Evolutionary conservation across 2,329 filamentous ascomycete species (phyloP).

Genomic region (Fusarium vanettenii): DNA sequence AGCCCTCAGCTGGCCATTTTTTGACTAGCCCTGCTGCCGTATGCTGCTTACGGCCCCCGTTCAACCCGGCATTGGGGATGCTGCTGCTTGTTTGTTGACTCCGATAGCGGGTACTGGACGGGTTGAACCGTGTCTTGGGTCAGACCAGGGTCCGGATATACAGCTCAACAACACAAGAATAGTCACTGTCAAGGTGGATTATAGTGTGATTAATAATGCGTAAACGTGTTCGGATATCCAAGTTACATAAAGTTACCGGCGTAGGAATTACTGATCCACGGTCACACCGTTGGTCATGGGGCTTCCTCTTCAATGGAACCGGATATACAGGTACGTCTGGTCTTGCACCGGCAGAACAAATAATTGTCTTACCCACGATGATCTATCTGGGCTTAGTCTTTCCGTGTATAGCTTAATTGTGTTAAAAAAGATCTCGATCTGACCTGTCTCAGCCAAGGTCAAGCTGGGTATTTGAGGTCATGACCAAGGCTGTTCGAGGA

Average conservation of each 20-base stretch:
- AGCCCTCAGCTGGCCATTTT: background rate
- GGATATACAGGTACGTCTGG: background rate
- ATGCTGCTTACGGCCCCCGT: slow-evolving; percentile 1
- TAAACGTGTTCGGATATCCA: background rate
- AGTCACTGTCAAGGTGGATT: background rate
- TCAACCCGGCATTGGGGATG: background rate
- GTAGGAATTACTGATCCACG: background rate
- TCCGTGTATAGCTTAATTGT: background rate
- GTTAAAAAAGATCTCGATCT: background rate
- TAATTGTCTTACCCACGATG: background rate
- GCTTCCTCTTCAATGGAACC: background rate
- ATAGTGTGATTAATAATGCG: background rate
- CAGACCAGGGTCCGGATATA: slow-evolving; percentile 33
- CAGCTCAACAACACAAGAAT: slow-evolving; percentile 15
- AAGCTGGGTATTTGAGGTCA: background rate
- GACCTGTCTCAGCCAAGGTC: background rate
- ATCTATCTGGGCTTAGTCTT: background rate
- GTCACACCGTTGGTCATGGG: background rate
- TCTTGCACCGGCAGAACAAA: background rate
- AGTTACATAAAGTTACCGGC: background rate
- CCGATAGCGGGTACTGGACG: slow-evolving; percentile 25
- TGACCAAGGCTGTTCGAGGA: background rate
- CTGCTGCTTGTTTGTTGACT: slow-evolving; percentile 1
- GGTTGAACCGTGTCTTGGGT: slow-evolving; percentile 30
- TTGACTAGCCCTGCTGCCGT: background rate